Base-by-base conservation (phyloP, 2,329 filamentous ascomycete genomes). In the Ramularia endophylla region DNA sequence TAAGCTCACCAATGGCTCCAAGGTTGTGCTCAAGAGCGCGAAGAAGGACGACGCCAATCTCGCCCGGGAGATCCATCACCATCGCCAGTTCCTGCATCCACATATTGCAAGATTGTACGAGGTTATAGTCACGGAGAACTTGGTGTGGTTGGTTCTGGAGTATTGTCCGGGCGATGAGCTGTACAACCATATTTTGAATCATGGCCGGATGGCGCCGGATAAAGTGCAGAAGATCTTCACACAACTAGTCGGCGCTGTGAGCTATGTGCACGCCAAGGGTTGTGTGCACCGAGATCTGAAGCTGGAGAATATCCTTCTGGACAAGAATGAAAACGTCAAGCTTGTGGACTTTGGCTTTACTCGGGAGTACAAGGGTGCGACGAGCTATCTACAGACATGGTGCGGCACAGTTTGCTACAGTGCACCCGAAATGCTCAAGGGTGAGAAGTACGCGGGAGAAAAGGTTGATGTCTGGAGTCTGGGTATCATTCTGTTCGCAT, bases 311-410 rank as follows among this genome's bases (percentile, higher is more conserved):
- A 95, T 98, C 44, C 71, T 98, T 33, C 76, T 98, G 53, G 92
- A 98, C 69, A 97, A 94, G 64, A 77, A 95, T 60, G 90, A 94
- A 61, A 95, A 97, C 59, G 92, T 98, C 54, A 98, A 98, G 68
- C 70, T 98, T 46, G 90, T 94, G 53, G 92, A 98, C 63, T 98
- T 98, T 69, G 92, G 92, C 13, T 98, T 98, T 61, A 98, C 92
- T 8, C 77, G 92, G 52, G 92, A 98, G 67, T 98, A 98, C 64
- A 88, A 95, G 65, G 90, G 90, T 46, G 88, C 94, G 56, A 79
- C 87, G 20, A 97, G 89, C 63, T 90, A 97, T 59, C 69, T 98
- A 41, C 90, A 97, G 65, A 98, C 92, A 1, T 98, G 95, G 66
- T 98, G 92, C 63, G 92, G 92, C 4, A 98, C 92, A 0, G 83